phyloP scores from a whole-genome alignment of 768 basidiomycete species.

The Mrakia blollopis region DNA sequence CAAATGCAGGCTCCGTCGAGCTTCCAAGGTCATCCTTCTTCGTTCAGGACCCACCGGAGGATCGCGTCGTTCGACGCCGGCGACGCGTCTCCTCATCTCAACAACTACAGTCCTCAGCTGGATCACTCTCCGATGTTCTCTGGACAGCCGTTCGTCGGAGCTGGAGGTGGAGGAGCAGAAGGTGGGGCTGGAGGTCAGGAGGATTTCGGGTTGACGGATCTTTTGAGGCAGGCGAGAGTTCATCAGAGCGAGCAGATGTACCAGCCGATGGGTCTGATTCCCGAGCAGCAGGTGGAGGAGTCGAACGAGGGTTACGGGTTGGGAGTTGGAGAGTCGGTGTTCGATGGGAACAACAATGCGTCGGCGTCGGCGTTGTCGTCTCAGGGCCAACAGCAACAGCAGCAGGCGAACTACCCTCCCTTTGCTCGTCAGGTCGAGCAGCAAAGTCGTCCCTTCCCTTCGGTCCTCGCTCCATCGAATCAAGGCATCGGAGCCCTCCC shows the following conservation, averaged over 20 bases:
- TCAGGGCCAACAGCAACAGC: not conserved
- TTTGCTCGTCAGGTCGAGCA: not conserved
- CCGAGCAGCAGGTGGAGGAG: constrained; percentile 5
- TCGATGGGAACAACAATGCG: not conserved
- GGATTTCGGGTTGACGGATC: constrained; percentile 21
- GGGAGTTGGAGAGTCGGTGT: not conserved
- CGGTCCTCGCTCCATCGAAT: not conserved
- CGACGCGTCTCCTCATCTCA: constrained; percentile 3
- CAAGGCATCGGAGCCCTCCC: not conserved
- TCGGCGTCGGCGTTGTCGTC: not conserved
- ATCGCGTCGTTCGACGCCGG: constrained; percentile 24
- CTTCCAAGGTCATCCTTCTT: not conserved
- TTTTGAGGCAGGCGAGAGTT: constrained; percentile 16
- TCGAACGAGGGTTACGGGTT: not conserved
- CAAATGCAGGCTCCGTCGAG: not conserved
- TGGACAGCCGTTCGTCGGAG: not conserved
- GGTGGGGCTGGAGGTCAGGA: constrained; percentile 1
- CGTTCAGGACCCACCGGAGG: constrained; percentile 10
- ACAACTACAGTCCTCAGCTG: not conserved
- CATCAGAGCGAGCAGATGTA: not conserved
- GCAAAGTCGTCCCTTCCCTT: not conserved
- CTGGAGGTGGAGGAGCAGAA: not conserved
- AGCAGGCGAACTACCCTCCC: not conserved
- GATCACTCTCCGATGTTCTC: constrained; percentile 4
- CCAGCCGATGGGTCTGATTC: constrained; percentile 1